A percentile compares a stretch with the other conserved stretches of the same genome.
These are phyloP conservation scores for Fragaria nilgerrensis DNA, from an alignment of 306 rosid genomes.

Conservation along the genomic window DNA sequence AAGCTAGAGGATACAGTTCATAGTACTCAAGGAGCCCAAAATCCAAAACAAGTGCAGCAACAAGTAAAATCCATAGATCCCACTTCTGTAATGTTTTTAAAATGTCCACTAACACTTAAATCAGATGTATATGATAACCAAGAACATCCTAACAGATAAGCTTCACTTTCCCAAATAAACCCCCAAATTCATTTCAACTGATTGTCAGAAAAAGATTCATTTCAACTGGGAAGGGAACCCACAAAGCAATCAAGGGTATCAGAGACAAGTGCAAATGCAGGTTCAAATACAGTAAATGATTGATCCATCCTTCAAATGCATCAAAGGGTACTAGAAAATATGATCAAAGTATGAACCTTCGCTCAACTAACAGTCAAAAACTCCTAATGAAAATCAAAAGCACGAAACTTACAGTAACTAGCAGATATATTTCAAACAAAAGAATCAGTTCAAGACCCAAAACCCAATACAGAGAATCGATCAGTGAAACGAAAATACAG, in stretches of 20 bases:
- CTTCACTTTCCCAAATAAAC: constrained; percentile 4
- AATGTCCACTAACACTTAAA: neutral
- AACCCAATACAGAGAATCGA: constrained; percentile 25
- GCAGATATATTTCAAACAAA: neutral
- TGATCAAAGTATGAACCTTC: constrained; percentile 4
- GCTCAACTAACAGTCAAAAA: neutral
- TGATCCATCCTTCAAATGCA: constrained; percentile 26
- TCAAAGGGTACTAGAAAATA: constrained; percentile 28
- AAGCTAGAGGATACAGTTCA: constrained; percentile 7
- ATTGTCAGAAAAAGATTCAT: neutral
- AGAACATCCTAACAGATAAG: constrained; percentile 12
- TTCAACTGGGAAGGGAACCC: constrained; percentile 9
- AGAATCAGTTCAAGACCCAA: constrained; percentile 12
- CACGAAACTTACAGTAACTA: constrained; percentile 1
- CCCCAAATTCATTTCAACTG: constrained; percentile 18
- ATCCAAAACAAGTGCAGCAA: constrained; percentile 14
- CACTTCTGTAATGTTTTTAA: neutral
- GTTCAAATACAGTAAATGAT: constrained; percentile 7
- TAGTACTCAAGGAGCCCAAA: constrained; percentile 15
- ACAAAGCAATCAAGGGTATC: constrained; percentile 16
- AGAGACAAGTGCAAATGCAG: constrained; percentile 5
- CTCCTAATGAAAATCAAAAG: constrained; percentile 17
- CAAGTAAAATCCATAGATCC: constrained; percentile 18
- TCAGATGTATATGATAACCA: constrained; percentile 15
- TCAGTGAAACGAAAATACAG: constrained; percentile 8